phyloP scores from a whole-genome alignment of 257 asterid genomes.

The Scutellaria baicalensis region DNA sequence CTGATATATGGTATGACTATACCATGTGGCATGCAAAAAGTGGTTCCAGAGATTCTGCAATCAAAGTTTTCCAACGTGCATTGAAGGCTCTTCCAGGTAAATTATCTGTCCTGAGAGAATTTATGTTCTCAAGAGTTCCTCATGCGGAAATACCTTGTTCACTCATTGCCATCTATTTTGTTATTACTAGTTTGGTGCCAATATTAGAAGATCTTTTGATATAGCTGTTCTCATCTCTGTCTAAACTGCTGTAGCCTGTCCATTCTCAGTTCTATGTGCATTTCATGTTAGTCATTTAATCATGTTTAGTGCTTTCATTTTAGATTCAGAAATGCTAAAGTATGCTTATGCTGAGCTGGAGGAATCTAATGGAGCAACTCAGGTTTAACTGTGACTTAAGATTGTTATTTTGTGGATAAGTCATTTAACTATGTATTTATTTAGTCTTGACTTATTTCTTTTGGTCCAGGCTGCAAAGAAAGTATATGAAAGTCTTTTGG shows the following conservation, averaged over 20 bases:
- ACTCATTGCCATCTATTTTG: neutral
- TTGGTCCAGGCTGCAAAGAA: conserved; percentile 72
- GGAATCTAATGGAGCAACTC: conserved; percentile 85
- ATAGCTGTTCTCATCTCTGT: neutral
- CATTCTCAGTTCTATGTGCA: neutral
- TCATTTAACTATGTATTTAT: neutral
- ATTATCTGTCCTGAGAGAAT: conserved; percentile 14
- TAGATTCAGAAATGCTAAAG: conserved; percentile 88
- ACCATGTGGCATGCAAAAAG: conserved; percentile 90
- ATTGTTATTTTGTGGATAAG: neutral
- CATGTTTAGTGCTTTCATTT: conserved; percentile 17
- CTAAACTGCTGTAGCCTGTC: neutral
- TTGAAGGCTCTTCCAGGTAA: conserved; percentile 97
- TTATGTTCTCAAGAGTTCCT: conserved; percentile 5
- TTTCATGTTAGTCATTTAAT: neutral
- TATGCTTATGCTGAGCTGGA: conserved; percentile 97
- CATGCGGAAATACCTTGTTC: neutral
- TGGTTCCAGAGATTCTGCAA: conserved; percentile 79
- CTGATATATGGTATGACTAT: conserved; percentile 96
- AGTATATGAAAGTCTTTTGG: conserved; percentile 80
- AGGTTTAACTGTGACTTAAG: conserved; percentile 33
- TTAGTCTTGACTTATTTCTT: neutral
- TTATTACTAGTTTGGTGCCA: neutral
- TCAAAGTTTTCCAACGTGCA: conserved; percentile 88
- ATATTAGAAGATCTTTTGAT: neutral